Base-by-base conservation (phyloP, 192 early-diverging fungal genomes). In the Coemansia sp. region DNA sequence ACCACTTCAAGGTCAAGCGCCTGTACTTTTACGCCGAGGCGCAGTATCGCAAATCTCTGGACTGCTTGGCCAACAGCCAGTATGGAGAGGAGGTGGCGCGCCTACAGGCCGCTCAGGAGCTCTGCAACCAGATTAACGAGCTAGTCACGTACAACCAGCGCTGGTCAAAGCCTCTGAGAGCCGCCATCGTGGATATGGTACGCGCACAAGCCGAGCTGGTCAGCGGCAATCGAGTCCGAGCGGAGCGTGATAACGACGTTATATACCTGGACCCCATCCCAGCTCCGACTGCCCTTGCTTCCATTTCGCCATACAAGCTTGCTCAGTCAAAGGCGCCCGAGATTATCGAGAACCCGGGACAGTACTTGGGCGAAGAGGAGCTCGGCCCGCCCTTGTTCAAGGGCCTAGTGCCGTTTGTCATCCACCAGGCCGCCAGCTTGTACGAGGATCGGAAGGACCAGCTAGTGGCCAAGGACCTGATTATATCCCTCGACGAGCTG, bases 191-290 rank as follows among this genome's bases (percentile, higher is more conserved):
- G 11, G 75, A 74, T 32, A 68, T 72, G 68, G 59, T 70, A 7
- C 54, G 49, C 46, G 73, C 86, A 4, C 73, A 91, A 31, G 68
- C 84, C n/a, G 68, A 77, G 24, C 73, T 75, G 0, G 77, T 90
- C 2, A 42, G 64, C 62, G 67, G 75, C 45, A 89, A 88, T 49
- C 65, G 87, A 8, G 69, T 67, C 3, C 68, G 86, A 1, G 94
- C 94, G 12, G 88, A 90, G 42, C 94, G 92, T 77, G 96, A 98
- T 68, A 98, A 98, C 54, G 92, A 96, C 68, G 86, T 94, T 41
- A 94, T 98, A 19, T 94, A 97, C 72, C 68, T 95, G 53, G 89
- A 95, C 29, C 84, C 83, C 0, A 87, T 98, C 0, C 94, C 94
- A 1, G 68, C 84, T 9, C 53, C 82, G 4, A 82, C 87, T 8